Evolutionary conservation across 1,139 yeast genomes (phyloP), one percentile per base, ranked within the genome.

Genomic region (Yamadazyma pseudoaaseri): DNA sequence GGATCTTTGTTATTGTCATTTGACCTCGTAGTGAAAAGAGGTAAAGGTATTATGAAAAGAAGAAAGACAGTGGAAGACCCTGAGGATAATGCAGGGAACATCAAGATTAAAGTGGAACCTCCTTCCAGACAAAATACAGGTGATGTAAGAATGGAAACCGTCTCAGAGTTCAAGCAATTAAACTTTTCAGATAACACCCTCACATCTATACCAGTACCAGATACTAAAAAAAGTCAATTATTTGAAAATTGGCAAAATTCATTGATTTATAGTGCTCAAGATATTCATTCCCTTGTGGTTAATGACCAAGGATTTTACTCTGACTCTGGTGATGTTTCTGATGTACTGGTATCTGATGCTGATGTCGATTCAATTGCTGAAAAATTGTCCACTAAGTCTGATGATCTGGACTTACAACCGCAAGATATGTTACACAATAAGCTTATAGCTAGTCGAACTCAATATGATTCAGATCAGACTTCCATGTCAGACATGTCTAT

Each of bases 1-100:
- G 89, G 89, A 0, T 71, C 80, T 0, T 42, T 82, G 4, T 60
- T 67, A 26, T 47, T 79, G n/a, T 67, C 72, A 18, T 73, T 81
- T 43, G 72, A 73, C 34, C 50, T 79, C 31, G 51, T 57, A n/a
- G 52, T 63, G 6, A 40, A 38, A 29, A 44, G 42, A 29, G 44
- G 41, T 33, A 37, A 34, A 31, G 40, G 25, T 35, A 21, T 31
- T n/a, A 18, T 30, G 32, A 37, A 33, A 15, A 33, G 26, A 26
- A 22, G 32, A 25, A 31, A 35, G 22, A 35, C 42, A 5, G 20
- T 38, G 12, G 35, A 31, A 10, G 38, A 31, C 17, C 23, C 18
- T 13, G 24, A 24, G 13, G 14, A 24, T 13, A 37, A 29, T 2
- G 16, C 10, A 23, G 37, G 26, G 8, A 31, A 36, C 12, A 16